phyloP scores from a whole-genome alignment of 176 grass and related monocot genomes.

The Coix lacrymajobi region DNA sequence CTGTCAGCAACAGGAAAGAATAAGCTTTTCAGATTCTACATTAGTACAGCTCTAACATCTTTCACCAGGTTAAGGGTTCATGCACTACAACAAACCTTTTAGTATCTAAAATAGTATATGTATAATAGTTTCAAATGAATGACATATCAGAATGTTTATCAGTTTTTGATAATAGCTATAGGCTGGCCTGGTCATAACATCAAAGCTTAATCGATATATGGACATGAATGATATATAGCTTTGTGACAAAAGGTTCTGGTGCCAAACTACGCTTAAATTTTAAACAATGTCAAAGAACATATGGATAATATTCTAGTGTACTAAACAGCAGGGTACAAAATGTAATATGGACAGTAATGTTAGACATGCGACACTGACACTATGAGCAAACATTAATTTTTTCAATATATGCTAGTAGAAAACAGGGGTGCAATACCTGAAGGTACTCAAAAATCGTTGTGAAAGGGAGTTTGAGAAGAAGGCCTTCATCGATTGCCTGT shows the following conservation, averaged over 20 bases:
- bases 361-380: neutral
- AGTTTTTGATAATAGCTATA: neutral
- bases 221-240: too few species aligned
- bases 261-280: neutral
- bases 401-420: neutral
- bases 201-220: too few species aligned
- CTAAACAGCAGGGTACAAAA: neutral
- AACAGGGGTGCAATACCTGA: conserved; percentile 50
- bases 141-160: neutral
- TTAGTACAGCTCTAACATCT: neutral
- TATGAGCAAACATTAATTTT: neutral
- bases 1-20: conserved; percentile 40
- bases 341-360: neutral
- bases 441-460: conserved; percentile 95
- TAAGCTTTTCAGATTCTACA: neutral
- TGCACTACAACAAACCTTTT: neutral
- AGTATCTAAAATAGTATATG: neutral
- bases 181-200: neutral
- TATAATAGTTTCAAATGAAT: neutral
- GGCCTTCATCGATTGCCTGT: conserved; percentile 66
- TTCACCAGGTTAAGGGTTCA: neutral
- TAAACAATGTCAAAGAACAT: neutral
- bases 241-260: neutral
- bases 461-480: conserved; percentile 89
- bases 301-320: neutral